Evolutionary conservation across 2,329 filamentous ascomycete genomes (phyloP), one percentile per base, ranked within the genome.

Genomic region (Ophiocordyceps robertsii): DNA sequence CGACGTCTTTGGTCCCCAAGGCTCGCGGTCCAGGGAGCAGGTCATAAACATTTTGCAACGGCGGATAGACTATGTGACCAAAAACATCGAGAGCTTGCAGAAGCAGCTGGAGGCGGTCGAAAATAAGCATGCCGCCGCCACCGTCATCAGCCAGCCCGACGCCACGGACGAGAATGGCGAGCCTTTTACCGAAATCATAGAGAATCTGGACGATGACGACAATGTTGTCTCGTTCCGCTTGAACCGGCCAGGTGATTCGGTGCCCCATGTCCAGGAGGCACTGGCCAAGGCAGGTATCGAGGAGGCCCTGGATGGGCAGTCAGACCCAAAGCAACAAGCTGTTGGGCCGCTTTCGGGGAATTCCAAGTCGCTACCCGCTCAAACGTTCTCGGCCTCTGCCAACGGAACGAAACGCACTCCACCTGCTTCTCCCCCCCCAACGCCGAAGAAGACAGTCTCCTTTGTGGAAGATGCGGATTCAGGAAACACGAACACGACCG

Each of bases 151-250:
- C 43, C 71, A 79, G 21, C 73, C 80, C 1, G 77, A 80, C 42
- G 68, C 72, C 37, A 69, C 67, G 41, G 78, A 83, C 46, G 82
- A 84, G 46, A 78, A 80, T 12, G 80, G 79, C 1, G 67, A 88
- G 41, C 84, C 88, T 0, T 75, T 96, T 45, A 89, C 84, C 29
- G 92, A 96, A 53, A 96, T 98, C 49, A 70, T 87, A 43, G 92
- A 98, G 62, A 79, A 94, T 64, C 68, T 96, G 21, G 92, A 96
- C 55, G 89, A 95, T 9, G 77, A 94, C 11, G 92, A 81, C 43
- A 92, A 94, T 54, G 74, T 96, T 4, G 62, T 95, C 40, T 84
- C 77, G 0, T 78, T 73, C 51, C 74, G 67, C 43, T 64, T 82
- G 29, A 75, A 78, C 32, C 75, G 66, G n/a, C 82, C 87, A 0